Percentiles rank a stretch among this genome's conserved stretches.
Evolutionary conservation across 805 yeast species (phyloP).

Genomic region (Tetrapisispora arboricola): DNA sequence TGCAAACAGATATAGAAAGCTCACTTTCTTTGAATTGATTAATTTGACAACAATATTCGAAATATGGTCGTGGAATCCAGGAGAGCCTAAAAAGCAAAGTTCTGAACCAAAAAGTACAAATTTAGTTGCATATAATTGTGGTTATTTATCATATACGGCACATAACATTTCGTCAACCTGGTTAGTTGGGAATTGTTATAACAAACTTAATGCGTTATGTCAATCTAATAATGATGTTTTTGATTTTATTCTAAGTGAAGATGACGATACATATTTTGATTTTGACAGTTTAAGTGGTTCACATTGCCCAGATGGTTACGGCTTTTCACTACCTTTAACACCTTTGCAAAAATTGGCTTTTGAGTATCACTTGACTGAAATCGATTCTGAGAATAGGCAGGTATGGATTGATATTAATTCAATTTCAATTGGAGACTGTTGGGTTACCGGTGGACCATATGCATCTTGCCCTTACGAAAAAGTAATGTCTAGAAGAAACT

Average conservation of each 20-base stretch:
- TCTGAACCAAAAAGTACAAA: constrained; percentile 11
- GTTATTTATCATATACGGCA: constrained; percentile 22
- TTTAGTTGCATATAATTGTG: constrained; percentile 38
- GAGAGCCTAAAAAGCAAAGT: constrained; percentile 36
- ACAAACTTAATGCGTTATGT: constrained; percentile 46
- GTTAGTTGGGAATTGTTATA: constrained; percentile 59
- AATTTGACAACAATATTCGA: constrained; percentile 27
- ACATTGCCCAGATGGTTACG: constrained; percentile 30
- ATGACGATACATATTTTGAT: constrained; percentile 36
- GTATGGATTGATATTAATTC: constrained; percentile 79
- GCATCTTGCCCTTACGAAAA: constrained; percentile 70
- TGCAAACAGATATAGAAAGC: too few relatives aligned
- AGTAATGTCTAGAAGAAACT: constrained; percentile 42
- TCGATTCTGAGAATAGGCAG: constrained; percentile 4
- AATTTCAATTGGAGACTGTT: constrained; percentile 61
- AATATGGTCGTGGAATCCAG: constrained; percentile 68
- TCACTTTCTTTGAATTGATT: too few relatives aligned
- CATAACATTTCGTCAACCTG: constrained; percentile 37
- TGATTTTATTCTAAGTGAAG: constrained; percentile 35
- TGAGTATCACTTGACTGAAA: constrained; percentile 8
- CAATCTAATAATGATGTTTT: constrained; percentile 31
- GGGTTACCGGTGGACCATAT: constrained; percentile 75
- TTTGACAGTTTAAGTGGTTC: constrained; percentile 16
- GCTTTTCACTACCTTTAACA: constrained; percentile 40
- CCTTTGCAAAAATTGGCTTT: constrained; percentile 36